phyloP scores from a whole-genome alignment of 441 rosid genomes.

The Omphalea diandra region DNA sequence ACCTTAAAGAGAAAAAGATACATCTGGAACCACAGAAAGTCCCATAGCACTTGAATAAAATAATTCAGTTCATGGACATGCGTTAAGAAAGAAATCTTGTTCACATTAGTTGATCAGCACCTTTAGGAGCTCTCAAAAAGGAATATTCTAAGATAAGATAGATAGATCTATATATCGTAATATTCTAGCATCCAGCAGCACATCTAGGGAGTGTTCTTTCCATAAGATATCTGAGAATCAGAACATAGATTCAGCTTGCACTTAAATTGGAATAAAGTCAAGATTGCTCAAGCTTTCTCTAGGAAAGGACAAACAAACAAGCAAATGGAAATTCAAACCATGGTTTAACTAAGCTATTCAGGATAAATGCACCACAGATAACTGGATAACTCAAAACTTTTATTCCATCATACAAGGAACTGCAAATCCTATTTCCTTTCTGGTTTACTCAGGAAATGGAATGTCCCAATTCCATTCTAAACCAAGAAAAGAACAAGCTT shows the following conservation, averaged over 20 bases:
- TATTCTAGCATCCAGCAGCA: constrained; percentile 1
- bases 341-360: not conserved
- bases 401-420: not conserved
- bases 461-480: not conserved
- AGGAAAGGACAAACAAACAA: not conserved
- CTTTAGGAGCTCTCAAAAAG: not conserved
- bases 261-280: not conserved
- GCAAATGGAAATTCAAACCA: not conserved
- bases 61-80: not conserved
- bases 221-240: not conserved
- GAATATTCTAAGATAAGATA: not conserved
- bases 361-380: not conserved
- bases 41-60: not conserved
- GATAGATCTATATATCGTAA: not conserved
- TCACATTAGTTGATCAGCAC: not conserved
- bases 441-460: not conserved
- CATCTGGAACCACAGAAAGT: not conserved
- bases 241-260: not conserved
- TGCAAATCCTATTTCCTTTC: not conserved
- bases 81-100: not conserved
- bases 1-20: not conserved
- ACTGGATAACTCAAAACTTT: not conserved
- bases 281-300: not conserved
- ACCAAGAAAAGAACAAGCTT: not conserved
- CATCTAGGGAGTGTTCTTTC: not conserved